A percentile compares a stretch with the other conserved stretches of the same genome.
phyloP scores from a whole-genome alignment of 306 rosid species.

The Begonia masoniana region DNA sequence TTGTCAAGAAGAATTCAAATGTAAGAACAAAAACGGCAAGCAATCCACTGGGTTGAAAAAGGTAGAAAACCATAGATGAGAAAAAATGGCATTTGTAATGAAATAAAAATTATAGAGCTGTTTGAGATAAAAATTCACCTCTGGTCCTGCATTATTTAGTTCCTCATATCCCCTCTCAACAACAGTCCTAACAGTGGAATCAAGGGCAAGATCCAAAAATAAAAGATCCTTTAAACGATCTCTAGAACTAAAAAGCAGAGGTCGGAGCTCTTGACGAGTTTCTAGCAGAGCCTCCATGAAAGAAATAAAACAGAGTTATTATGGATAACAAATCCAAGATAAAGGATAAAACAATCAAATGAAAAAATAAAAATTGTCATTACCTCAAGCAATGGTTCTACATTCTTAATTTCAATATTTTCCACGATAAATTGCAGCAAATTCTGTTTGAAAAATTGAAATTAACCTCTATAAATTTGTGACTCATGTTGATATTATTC shows the following conservation, averaged over 20 bases:
- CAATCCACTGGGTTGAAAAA: no score
- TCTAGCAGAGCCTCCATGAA: constrained; percentile 65
- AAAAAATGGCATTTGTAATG: no score
- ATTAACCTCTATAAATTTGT: background rate
- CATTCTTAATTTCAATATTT: constrained; percentile 63
- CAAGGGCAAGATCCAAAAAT: constrained; percentile 95
- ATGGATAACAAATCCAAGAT: constrained; percentile 9
- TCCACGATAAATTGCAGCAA: constrained; percentile 59
- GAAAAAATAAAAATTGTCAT: constrained; percentile 16
- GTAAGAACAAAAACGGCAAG: background rate
- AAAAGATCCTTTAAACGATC: constrained; percentile 84
- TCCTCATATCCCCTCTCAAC: constrained; percentile 84
- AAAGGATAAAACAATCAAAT: constrained; percentile 1
- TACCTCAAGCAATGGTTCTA: constrained; percentile 80
- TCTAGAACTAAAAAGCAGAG: constrained; percentile 52
- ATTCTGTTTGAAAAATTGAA: constrained; percentile 29
- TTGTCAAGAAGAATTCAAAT: constrained; percentile 17
- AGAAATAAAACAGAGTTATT: constrained; percentile 10
- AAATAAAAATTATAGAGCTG: background rate
- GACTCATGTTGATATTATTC: no score
- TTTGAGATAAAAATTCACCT: constrained; percentile 31
- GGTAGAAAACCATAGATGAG: no score
- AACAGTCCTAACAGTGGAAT: constrained; percentile 90
- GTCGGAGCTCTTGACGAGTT: constrained; percentile 76
- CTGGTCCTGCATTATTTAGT: constrained; percentile 68